Evolutionary conservation across 768 basidiomycete genomes (phyloP), one percentile per base, ranked within the genome.

Genomic region (Amanita subjunquillea): DNA sequence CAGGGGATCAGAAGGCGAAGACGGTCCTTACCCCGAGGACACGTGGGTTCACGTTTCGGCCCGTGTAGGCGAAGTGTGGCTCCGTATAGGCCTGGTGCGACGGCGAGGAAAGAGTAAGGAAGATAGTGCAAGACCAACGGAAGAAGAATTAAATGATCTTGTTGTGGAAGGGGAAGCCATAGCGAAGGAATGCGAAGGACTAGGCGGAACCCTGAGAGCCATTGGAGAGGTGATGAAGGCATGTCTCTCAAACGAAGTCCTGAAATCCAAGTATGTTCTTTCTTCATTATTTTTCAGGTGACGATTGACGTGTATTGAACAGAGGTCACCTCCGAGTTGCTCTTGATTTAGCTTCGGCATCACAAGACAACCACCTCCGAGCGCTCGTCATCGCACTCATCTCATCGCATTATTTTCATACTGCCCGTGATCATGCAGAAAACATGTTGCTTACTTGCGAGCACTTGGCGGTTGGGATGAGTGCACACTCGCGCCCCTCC

Each of bases 301-400:
- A 13, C 45, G 46, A 27, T 3, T 51, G 43, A 23, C 36, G 17
- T 34, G 23, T 45, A 46, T 47, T 39, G 17, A 29, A 40, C 23
- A 86, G 83, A 57, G 70, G 76, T 50, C 74, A 82, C 48, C 69
- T 77, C n/a, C 82, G 82, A 51, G 63, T 67, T 0, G 82, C 86
- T 0, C 72, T 91, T 2, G 70, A 74, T 10, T 68, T 83, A 12
- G 77, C 80, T 0, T 80, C 77, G 1, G 58, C 63, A 1, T 72
- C 83, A 3, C 79, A 75, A 17, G 87, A 90, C 55, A 90, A 87
- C 56, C 78, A 89, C 60, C 66, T 88, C 17, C 82, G 86, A 7
- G 84, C 85, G 10, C 67, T 87, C 1, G 70, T 88, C 3, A 70
- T 90, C 15, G 78, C 83, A 2, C 72, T 89, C 15, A 75, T 83